Evolutionary conservation across 306 rosid species (phyloP).

Genomic region (Lathyrus tuberosus): DNA sequence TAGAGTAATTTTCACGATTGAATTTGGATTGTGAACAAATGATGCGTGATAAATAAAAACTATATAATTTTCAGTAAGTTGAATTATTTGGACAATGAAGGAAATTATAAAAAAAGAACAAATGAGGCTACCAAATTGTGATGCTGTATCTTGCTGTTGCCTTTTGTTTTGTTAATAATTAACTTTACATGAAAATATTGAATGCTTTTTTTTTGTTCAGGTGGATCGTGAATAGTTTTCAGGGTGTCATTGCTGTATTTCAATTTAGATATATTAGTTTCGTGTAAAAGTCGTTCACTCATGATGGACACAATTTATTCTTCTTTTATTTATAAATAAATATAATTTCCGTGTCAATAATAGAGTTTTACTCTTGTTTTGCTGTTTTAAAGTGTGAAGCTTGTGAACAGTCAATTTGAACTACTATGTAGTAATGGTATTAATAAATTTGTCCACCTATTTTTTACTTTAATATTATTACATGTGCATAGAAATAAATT

Average conservation of each 20-base stretch:
- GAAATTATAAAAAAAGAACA: background rate
- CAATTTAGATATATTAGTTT: background rate
- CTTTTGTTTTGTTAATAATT: background rate
- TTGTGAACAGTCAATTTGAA: background rate
- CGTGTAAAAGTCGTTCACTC: background rate
- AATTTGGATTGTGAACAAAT: too few relatives aligned
- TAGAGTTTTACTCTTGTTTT: background rate
- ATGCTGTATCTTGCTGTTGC: background rate
- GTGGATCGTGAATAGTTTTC: constrained; percentile 19
- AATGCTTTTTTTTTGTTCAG: constrained; percentile 40
- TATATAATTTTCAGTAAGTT: too few relatives aligned
- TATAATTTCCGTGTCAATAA: background rate
- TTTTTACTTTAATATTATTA: background rate
- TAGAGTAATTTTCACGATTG: background rate
- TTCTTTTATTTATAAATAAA: background rate
- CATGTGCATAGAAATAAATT: too few relatives aligned
- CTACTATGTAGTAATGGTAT: background rate
- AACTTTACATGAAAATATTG: background rate
- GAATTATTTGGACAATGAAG: background rate
- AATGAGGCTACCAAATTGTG: constrained; percentile 13
- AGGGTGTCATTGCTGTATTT: constrained; percentile 27
- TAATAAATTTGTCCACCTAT: background rate
- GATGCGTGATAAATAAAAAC: too few relatives aligned
- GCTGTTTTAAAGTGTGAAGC: background rate
- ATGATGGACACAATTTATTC: background rate